These are phyloP conservation scores for Onygenales sp. DNA, from an alignment of 2,329 filamentous ascomycete species.

Conservation along the genomic window DNA sequence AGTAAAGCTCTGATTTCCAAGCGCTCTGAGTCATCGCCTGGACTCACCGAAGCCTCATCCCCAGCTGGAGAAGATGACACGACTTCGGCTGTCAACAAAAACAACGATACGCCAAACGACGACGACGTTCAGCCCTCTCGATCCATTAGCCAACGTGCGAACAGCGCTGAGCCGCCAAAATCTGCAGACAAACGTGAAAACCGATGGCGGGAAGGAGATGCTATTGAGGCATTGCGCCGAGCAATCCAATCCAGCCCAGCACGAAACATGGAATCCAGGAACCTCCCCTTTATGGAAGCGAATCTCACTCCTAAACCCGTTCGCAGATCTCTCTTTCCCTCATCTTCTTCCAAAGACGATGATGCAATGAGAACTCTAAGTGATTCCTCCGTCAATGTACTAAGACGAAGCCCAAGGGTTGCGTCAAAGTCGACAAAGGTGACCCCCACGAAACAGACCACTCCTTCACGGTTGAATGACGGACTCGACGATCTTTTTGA, in stretches of 20 bases:
- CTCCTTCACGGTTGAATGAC: slow-evolving; percentile 36
- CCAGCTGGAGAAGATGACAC: slow-evolving; percentile 25
- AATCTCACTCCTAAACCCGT: slow-evolving; percentile 48
- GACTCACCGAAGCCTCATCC: slow-evolving; percentile 27
- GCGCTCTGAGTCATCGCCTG: slow-evolving; percentile 31
- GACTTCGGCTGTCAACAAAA: slow-evolving; percentile 25
- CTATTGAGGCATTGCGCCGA: slow-evolving; percentile 39
- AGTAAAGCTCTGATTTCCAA: slow-evolving; percentile 16
- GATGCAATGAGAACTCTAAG: slow-evolving; percentile 27
- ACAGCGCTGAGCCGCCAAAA: slow-evolving; percentile 37
- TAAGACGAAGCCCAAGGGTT: slow-evolving; percentile 35
- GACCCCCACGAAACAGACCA: slow-evolving; percentile 50
- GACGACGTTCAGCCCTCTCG: slow-evolving; percentile 23
- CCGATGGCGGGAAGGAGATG: slow-evolving; percentile 29
- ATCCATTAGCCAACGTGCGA: slow-evolving; percentile 35
- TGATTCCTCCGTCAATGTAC: slow-evolving; percentile 36
- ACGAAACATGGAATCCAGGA: slow-evolving; percentile 38
- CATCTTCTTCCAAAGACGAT: slow-evolving; percentile 29
- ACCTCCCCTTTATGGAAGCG: slow-evolving; percentile 35
- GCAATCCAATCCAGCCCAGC: slow-evolving; percentile 55
- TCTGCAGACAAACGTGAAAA: slow-evolving; percentile 23
- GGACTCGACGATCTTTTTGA: slow-evolving; percentile 59
- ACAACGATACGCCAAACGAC: slow-evolving; percentile 23
- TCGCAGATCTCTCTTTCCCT: slow-evolving; percentile 36
- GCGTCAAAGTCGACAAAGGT: slow-evolving; percentile 28